Percentiles rank a stretch among this genome's conserved stretches.
Evolutionary conservation across 2,329 filamentous ascomycete species (phyloP).

Genomic region (Diaporthe ilicicola): DNA sequence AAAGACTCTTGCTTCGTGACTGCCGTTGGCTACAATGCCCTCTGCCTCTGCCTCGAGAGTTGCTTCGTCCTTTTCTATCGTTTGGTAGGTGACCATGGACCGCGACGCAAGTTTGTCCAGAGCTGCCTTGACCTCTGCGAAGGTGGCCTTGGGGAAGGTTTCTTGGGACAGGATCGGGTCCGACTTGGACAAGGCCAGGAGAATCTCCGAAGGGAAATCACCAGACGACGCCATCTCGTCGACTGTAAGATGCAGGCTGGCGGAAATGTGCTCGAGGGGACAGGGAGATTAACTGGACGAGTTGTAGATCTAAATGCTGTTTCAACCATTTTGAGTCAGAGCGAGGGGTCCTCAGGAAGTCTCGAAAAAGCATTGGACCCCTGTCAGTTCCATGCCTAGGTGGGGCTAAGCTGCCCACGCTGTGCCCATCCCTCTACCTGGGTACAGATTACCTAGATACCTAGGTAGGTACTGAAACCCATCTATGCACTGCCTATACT

Average conservation of each 20-base stretch:
- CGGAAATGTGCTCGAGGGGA: background rate
- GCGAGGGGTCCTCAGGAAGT: conserved; percentile 9
- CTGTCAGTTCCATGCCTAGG: background rate
- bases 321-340: conserved; percentile 28
- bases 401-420: conserved; percentile 1
- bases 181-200: conserved; percentile 70
- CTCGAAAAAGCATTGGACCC: conserved; percentile 6
- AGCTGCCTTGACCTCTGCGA: conserved; percentile 81
- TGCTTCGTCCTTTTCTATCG: conserved; percentile 80
- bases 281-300: background rate
- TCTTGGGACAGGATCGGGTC: conserved; percentile 74
- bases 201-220: conserved; percentile 71
- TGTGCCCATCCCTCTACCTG: conserved; percentile 1
- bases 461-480: no score
- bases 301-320: conserved; percentile 3
- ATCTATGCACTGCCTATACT: background rate
- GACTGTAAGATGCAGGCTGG: background rate
- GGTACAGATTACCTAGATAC: background rate
- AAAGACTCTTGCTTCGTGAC: conserved; percentile 85
- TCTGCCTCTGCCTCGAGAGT: conserved; percentile 79
- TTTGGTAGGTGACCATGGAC: conserved; percentile 87
- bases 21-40: conserved; percentile 76
- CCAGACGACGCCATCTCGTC: conserved; percentile 54
- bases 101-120: conserved; percentile 86
- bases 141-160: conserved; percentile 72